Base-by-base conservation (phyloP, 1,284 basidiomycete species). In the Malassezia equina region DNA sequence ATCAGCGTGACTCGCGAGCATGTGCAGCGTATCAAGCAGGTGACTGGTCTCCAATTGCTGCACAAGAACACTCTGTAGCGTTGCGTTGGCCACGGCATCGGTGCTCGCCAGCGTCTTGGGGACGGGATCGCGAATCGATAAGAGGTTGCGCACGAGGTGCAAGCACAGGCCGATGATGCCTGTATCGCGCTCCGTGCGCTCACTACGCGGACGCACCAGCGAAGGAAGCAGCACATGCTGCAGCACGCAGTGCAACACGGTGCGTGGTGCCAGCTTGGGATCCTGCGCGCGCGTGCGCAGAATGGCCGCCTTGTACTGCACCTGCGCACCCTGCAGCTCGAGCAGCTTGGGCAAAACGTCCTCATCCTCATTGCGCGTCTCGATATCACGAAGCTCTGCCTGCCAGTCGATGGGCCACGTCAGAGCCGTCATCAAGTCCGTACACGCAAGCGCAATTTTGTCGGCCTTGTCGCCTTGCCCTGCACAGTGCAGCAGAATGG, bases 341-440 rank as follows among this genome's bases (percentile, higher is more conserved):
- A 64, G 51, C 29, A 71, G 63, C 39, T 57, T 52, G 24, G 51
- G 43, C 2, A 73, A 50, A 15, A 61, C 55, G 25, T 58, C 52
- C 11, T 61, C 53, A n/a, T 69, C 66, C 33, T 67, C 60, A 23
- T 66, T 63, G 28, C 65, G 63, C 46, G 61, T 62, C 28, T 63
- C 56, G 11, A 63, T 65, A 33, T 65, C 68, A 34, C 62, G 62
- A 6, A 70, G 36, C 48, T 73, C 72, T 39, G 64, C 67, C 6
- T 58, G 46, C 11, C 61, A 63, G 52, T 73, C 69, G 15, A 75
- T 63, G 1, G 72, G 72, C 72, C 72, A 75, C 0, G 72, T 75
- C 43, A 75, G 56, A 1, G 71, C 66, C 7, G 69, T 75, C 44
- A 75, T 58, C n/a, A 75, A 57, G 42, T 75, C 72, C 25, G 65